Base-by-base conservation (phyloP, 176 grass and related monocot species). In the Eleusine coracana region DNA sequence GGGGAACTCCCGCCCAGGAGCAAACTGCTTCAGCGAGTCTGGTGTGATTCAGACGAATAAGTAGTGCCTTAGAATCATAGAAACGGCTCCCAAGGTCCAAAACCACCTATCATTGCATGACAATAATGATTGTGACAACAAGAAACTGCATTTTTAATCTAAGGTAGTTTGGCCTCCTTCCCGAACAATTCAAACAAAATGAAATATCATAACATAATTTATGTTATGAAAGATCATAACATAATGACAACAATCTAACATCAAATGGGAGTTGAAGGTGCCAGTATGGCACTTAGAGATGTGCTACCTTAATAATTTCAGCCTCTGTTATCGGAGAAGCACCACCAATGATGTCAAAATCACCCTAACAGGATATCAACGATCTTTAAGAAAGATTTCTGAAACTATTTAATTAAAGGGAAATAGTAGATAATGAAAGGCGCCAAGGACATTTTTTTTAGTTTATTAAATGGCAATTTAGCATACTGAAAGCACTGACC, bases 291-390 rank as follows among this genome's bases (percentile, higher is more conserved):
- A 74, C 12, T 39, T 29, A 62, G 74, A 90, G 18, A 87, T 67
- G 68, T 17, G 36, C 70, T 90, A 98, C 96, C 92, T 95, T 98
- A 25, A 95, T 78, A 67, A 83, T 86, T 88, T 98, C 96, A 18
- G 92, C 92, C 68, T 98, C 92, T 65, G 90, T 87, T 81, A 98
- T 91, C 28, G 91, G 73, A 79, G 86, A 84, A 79, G 88, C 80
- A 82, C 96, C 96, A 73, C 96, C 96, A 84, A 98, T 79, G 80
- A 98, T 93, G 89, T 95, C 92, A 80, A 98, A 98, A 91, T 98
- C 96, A 86, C 92, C 91, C 96, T 98, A 78, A 75, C 48, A 91
- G 18, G 38, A 79, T 52, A 66, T 49, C 14, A 82, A 56, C 49
- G 58, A 52, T 34, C 68, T 83, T 84, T 80, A 20, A 76, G 64